Evolutionary conservation across 805 yeast species (phyloP), one percentile per base, ranked within the genome.

Genomic region (Metschnikowia santaceciliae): DNA sequence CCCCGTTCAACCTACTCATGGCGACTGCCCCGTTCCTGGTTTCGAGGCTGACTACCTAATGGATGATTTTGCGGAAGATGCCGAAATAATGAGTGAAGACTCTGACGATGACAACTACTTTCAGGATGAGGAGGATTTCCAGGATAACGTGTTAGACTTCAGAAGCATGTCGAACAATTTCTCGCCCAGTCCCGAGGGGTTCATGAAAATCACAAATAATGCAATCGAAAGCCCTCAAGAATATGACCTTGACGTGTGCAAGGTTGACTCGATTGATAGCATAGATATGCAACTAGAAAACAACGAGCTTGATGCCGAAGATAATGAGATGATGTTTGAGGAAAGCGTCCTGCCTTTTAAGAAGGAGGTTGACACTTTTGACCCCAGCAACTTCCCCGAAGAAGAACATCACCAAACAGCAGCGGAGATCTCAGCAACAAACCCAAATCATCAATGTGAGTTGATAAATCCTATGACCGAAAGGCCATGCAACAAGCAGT

Each of bases 401-500:
- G 49, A 47, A 10, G 49, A 47, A 10, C 53, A 48, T 32, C 65
- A 58, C 45, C 56, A 55, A 47, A 58, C 69, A 2, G 69, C 69
- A 2, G 69, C 71, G 3, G 72, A 67, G 50, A 68, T 67, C 17
- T 50, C 68, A 4, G 69, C 68, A 19, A 63, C 60, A 23, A 68
- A 69, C 50, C 71, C 74, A 1, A 73, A 55, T 32, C 85, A 85
- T 57, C 76, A 80, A 54, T 86, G 91, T 64, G 73, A 70, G 49
- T 71, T 84, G 66, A 67, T 77, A 8, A 82, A 82, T 59, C 86
- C 88, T 4, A 64, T 78, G 26, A 81, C 88, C 0, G 83, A 86
- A 15, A 64, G 73, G 54, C 80, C 81, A 22, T 89, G 96, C 68
- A 71, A 78, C 58, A 88, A 88, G 69, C 83, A 83, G 61, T 92